Conservation (phyloP, 345 rosid species). For the Gossypium arboreum region DNA sequence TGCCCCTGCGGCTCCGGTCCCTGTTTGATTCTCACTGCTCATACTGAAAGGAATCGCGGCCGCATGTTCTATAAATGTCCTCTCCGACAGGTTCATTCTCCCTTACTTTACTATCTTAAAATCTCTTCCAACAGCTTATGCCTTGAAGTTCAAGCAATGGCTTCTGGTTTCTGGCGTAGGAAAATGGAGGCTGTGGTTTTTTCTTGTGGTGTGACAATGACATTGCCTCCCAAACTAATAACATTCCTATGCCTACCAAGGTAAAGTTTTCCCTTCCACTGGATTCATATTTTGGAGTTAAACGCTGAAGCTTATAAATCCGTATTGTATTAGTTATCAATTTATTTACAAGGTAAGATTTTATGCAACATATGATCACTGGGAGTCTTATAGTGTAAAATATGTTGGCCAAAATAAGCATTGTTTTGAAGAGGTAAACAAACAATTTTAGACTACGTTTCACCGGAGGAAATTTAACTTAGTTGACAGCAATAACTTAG, state of each 20-base stretch:
- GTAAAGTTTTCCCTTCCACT: neutral
- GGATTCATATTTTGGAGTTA: neutral
- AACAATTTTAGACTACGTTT: neutral
- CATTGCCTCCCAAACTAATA: neutral
- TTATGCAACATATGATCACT: neutral
- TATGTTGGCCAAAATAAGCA: too few relatives aligned
- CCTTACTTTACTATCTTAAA: neutral
- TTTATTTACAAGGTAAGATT: neutral
- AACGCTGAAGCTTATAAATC: neutral
- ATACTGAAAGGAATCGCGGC: neutral
- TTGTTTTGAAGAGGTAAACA: too few relatives aligned
- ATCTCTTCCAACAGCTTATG: neutral
- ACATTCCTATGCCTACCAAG: neutral
- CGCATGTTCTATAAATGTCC: slow-evolving; percentile 6
- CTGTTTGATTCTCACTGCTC: slow-evolving; percentile 8
- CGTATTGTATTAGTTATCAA: neutral
- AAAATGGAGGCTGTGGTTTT: slow-evolving; percentile 9
- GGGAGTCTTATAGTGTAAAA: neutral
- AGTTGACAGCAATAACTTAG: neutral
- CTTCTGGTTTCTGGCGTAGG: neutral
- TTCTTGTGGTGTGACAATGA: neutral
- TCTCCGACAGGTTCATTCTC: neutral
- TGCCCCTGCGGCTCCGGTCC: neutral
- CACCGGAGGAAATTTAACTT: neutral
- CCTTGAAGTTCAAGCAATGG: neutral